Evolutionary conservation across 495 filamentous ascomycete species (phyloP).

Genomic region (Daldinia caldariorum): DNA sequence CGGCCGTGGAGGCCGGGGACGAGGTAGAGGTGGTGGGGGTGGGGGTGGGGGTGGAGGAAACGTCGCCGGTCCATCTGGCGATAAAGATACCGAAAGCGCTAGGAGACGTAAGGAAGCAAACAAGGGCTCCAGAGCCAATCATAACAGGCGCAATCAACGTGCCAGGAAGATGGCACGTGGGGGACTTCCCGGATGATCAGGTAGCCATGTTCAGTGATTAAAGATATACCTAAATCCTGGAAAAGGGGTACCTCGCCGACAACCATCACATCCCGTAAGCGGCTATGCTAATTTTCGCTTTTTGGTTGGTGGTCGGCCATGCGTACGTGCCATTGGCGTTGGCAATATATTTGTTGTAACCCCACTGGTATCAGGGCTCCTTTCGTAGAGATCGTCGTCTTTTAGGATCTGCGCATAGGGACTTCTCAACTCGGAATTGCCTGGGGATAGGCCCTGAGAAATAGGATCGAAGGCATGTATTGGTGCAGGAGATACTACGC

Average conservation of each 20-base stretch:
- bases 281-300: constrained; percentile 32
- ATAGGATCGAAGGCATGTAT: constrained; percentile 33
- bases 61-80: constrained; percentile 66
- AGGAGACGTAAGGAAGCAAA: constrained; percentile 72
- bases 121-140: constrained; percentile 69
- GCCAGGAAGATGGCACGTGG: constrained; percentile 81
- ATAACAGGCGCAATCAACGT: constrained; percentile 74
- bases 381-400: constrained; percentile 47
- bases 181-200: constrained; percentile 61
- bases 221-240: neutral
- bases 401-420: constrained; percentile 42
- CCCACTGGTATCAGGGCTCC: constrained; percentile 19
- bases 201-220: neutral
- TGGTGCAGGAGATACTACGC: constrained; percentile 42
- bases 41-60: constrained; percentile 63
- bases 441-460: constrained; percentile 34
- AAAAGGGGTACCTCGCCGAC: neutral
- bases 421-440: constrained; percentile 38
- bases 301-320: constrained; percentile 31
- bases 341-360: constrained; percentile 30
- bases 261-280: neutral
- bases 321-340: constrained; percentile 17
- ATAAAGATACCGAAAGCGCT: constrained; percentile 67
- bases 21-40: constrained; percentile 60
- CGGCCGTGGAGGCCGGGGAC: constrained; percentile 61